Evolutionary conservation across 495 filamentous ascomycete genomes (phyloP), one percentile per base, ranked within the genome.

Genomic region (Xylaria venustula): DNA sequence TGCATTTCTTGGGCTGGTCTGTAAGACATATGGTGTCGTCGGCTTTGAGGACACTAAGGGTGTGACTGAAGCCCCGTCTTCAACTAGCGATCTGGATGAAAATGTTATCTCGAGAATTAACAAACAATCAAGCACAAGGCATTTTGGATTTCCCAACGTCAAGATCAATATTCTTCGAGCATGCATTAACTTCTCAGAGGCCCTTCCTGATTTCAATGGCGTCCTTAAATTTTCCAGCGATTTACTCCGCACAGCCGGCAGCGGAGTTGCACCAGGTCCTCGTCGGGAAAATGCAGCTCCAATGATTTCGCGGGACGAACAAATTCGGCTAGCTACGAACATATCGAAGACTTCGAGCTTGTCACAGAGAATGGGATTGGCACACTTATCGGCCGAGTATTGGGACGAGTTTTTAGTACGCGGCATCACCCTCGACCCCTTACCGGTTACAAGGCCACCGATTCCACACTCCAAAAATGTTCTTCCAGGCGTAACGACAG

Each of bases 331-430:
- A 22, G 78, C 85, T 20, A 88, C 88, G 34, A 97, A 92, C 58
- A 92, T 98, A 55, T 84, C 86, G 23, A 87, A 93, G 59, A 97
- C 93, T 9, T 81, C 92, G 17, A 85, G 81, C 34, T 84, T 92
- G 19, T 87, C 89, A 0, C 83, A 83, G 65, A 88, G 88, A 60
- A 75, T 97, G 36, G 92, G 93, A 0, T 72, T 91, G 2, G 72
- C 79, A 4, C 69, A 86, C 57, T 70, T 93, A 46, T 82, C 88
- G 56, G 91, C 90, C 17, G 89, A 93, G 54, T 98, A 96, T 67
- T 98, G 94, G 94, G 94, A 98, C 72, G 89, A 93, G 48, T 98
- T 98, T 67, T 81, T 98, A 0, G 80, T 98, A 41, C 85, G 94
- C 32, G 92, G 87, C 62, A 80, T 98, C 32, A 85, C 89, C 48